A percentile compares a stretch with the other conserved stretches of the same genome.
Evolutionary conservation across 148 eudicot species (phyloP).

Genomic region (Linanthus parryae): DNA sequence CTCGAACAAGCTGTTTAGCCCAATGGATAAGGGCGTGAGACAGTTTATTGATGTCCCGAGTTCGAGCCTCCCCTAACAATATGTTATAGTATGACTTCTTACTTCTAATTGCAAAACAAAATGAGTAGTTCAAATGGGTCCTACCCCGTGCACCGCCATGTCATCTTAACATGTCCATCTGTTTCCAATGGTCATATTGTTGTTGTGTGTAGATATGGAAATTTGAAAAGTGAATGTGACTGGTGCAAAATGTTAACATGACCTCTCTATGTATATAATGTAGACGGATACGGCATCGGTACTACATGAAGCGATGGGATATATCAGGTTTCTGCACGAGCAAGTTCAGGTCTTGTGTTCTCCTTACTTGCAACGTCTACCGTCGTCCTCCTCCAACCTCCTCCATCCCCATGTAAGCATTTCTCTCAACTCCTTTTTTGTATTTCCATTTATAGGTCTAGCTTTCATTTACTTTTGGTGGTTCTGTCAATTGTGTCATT

Average conservation of each 20-base stretch:
- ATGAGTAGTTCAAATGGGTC: no score
- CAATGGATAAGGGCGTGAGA: no score
- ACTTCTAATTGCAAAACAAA: no score
- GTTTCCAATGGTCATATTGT: background rate
- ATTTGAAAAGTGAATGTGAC: background rate
- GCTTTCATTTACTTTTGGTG: background rate
- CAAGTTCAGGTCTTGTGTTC: constrained; percentile 56
- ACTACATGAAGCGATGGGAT: constrained; percentile 59
- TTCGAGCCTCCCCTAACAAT: no score
- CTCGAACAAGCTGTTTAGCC: no score
- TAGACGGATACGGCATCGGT: constrained; percentile 73
- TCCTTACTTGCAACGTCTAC: constrained; percentile 33
- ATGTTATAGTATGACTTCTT: no score
- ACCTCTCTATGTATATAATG: background rate
- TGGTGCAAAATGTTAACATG: background rate
- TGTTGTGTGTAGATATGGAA: background rate
- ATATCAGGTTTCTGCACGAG: constrained; percentile 56
- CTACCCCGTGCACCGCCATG: background rate
- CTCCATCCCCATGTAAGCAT: background rate
- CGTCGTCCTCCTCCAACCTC: background rate
- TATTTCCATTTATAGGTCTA: background rate
- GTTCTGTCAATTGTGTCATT: background rate
- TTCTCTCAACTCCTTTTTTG: background rate
- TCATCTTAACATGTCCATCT: no score
- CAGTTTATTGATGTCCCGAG: no score